These are phyloP conservation scores for Andrographis paniculata DNA, from an alignment of 305 asterid genomes.

Conservation along the genomic window DNA sequence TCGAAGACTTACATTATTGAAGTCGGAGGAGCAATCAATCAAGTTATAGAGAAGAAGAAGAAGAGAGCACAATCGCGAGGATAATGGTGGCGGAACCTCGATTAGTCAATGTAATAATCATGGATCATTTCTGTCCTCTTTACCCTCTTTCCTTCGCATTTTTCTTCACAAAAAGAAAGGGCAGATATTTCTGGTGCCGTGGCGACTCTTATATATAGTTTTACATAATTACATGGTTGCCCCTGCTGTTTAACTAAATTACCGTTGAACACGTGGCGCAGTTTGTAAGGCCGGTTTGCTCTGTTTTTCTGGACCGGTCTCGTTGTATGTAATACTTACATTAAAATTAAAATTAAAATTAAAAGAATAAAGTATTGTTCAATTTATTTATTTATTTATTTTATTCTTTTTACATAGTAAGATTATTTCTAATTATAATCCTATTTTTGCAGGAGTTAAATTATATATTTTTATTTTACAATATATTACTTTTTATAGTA, in stretches of 20 bases:
- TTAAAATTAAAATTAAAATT: no score
- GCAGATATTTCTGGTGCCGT: constrained; percentile 16
- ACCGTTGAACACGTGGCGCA: not conserved
- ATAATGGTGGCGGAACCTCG: constrained; percentile 4
- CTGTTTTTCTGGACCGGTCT: no score
- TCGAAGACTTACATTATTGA: constrained; percentile 14
- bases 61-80: constrained; percentile 11
- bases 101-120: constrained; percentile 13
- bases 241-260: not conserved
- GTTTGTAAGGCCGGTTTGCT: not conserved
- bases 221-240: not conserved
- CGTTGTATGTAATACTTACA: no score
- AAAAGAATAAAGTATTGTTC: no score
- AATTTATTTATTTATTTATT: no score
- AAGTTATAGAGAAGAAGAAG: constrained; percentile 17
- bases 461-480: no score
- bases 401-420: no score
- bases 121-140: constrained; percentile 1
- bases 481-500: no score
- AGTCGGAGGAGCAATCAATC: constrained; percentile 2
- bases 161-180: constrained; percentile 3
- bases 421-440: no score
- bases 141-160: not conserved
- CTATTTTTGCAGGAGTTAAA: no score
- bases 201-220: not conserved